Percentiles rank a stretch among this genome's conserved stretches.
Conservation (phyloP, 768 basidiomycete genomes). For the Asterophora lycoperdoides region DNA sequence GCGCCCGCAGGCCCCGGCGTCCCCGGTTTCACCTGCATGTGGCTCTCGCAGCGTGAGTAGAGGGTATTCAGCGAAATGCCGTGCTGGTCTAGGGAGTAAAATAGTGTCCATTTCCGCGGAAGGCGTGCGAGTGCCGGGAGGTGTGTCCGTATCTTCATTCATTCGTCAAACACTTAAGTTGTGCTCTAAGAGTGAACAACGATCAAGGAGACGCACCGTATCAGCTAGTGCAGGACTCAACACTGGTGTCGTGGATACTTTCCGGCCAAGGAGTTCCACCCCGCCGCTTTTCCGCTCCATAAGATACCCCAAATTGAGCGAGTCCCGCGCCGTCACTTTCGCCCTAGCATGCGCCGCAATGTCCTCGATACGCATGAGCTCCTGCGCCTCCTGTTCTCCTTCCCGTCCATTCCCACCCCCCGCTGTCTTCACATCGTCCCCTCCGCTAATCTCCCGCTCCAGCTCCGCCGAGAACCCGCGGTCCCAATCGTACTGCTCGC, state of each 20-base stretch:
- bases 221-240: slow-evolving; percentile 53
- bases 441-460: slow-evolving; percentile 32
- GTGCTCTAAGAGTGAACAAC: neutral
- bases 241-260: slow-evolving; percentile 49
- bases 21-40: slow-evolving; percentile 26
- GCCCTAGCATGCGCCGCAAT: neutral
- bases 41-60: slow-evolving; percentile 59
- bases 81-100: slow-evolving; percentile 93
- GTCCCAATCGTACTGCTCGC: slow-evolving; percentile 65
- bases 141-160: slow-evolving; percentile 58
- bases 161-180: neutral
- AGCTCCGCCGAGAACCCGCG: slow-evolving; percentile 53
- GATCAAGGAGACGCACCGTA: slow-evolving; percentile 39
- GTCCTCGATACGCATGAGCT: too few species aligned
- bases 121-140: slow-evolving; percentile 74
- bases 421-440: slow-evolving; percentile 1
- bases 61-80: slow-evolving; percentile 90
- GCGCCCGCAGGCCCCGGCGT: slow-evolving; percentile 34
- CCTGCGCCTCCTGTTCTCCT: slow-evolving; percentile 1
- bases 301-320: slow-evolving; percentile 35
- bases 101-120: slow-evolving; percentile 65
- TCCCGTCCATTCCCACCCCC: slow-evolving; percentile 9
- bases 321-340: neutral
- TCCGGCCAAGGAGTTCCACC: slow-evolving; percentile 52
- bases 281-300: slow-evolving; percentile 49